Conservation (phyloP, 495 filamentous ascomycete genomes). For the Lophiostoma macrostomum region DNA sequence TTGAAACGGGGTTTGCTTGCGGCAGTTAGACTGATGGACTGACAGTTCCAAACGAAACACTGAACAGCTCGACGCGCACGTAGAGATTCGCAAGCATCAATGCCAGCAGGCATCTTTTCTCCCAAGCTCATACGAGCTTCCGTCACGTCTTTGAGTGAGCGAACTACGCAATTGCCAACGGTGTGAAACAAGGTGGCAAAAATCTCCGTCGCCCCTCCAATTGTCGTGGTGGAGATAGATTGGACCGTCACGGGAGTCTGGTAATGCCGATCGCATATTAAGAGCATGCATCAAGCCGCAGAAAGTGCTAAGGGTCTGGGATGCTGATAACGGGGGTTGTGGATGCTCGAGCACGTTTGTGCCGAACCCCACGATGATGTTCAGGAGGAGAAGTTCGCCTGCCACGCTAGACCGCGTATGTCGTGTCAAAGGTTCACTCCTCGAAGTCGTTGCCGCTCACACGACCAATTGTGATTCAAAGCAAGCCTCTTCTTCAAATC, state of each 20-base stretch:
- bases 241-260: conserved; percentile 1
- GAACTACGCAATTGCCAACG: conserved; percentile 1
- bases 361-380: neutral
- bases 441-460: no score
- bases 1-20: neutral
- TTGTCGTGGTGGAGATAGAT: conserved; percentile 11
- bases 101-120: no score
- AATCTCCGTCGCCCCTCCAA: conserved; percentile 2
- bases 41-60: neutral
- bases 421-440: no score
- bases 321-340: conserved; percentile 5
- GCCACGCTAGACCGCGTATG: no score
- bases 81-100: no score
- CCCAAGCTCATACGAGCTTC: no score
- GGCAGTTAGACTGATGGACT: neutral
- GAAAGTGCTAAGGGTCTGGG: conserved; percentile 2
- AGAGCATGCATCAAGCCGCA: neutral
- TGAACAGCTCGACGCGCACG: neutral
- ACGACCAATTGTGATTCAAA: no score
- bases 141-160: conserved; percentile 5
- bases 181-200: neutral
- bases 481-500: no score
- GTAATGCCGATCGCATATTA: conserved; percentile 19
- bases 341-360: neutral
- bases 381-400: no score